Evolutionary conservation across 345 rosid genomes (phyloP), one percentile per base, ranked within the genome.

Genomic region (Brassica juncea): DNA sequence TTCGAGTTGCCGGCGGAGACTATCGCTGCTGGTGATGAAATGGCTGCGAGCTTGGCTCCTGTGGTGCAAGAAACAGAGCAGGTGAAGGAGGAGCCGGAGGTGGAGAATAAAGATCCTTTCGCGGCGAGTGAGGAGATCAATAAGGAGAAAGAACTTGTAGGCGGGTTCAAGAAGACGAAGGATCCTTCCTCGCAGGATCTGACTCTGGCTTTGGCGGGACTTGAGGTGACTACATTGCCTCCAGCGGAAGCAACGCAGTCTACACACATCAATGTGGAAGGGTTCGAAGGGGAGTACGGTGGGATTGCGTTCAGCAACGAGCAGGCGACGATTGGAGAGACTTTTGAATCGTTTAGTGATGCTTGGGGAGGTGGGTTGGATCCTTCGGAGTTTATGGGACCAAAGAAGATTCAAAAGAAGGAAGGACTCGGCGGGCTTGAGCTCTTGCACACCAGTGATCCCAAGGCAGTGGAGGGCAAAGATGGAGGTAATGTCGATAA

Each of bases 351-450:
- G 59, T 90, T 95, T 77, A 79, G 86, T 75, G 97, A 93, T 67
- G 99, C 99, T 21, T 93, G 97, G 94, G 99, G 99, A 76, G 99
- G 98, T 52, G 99, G 97, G 42, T 85, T 95, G 86, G 99, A 95
- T 85, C 92, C 97, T 1, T 95, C 99, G 0, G 98, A 93, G 85
- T 95, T 90, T 52, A 86, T 95, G 16, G 98, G 97, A 63, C 82
- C 91, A 1, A 86, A 89, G 85, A 89, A 95, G 79, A 85, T 88
- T 59, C 81, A 77, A 4, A 95, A 90, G 79, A 84, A 89, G 76
- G 89, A 95, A 76, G 98, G 98, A 37, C 98, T 95, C 7, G 92
- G 94, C 16, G 99, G 99, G 78, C 94, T 95, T 76, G 99, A 95
- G 84, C 85, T 93, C 79, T 78, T 95, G 88, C 97, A 91, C 73